These are phyloP conservation scores for Aureobasidium sp. DNA, from an alignment of 2,329 filamentous ascomycete species.

Conservation along the genomic window DNA sequence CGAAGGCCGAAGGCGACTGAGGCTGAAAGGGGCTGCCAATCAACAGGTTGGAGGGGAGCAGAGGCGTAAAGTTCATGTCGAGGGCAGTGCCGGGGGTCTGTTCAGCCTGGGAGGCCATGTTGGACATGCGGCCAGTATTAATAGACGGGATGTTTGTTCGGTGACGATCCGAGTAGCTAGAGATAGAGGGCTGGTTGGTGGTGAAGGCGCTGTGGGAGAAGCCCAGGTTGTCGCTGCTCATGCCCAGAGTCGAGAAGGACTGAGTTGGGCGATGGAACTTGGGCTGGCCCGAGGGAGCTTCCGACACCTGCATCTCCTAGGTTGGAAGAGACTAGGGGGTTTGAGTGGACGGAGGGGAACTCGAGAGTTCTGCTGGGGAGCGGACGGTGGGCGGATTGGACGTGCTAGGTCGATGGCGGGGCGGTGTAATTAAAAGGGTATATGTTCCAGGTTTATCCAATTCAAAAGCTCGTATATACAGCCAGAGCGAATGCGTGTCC, in stretches of 20 bases:
- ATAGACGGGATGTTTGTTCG: conserved; percentile 83
- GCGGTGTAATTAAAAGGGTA: conserved; percentile 13
- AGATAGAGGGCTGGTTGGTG: conserved; percentile 65
- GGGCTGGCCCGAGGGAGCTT: conserved; percentile 49
- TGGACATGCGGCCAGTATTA: conserved; percentile 64
- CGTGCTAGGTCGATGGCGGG: neutral
- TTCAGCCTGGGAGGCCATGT: conserved; percentile 63
- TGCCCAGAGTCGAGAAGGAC: conserved; percentile 73
- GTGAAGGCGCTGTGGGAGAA: conserved; percentile 91
- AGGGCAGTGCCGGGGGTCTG: conserved; percentile 80
- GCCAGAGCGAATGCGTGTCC: conserved; percentile 6
- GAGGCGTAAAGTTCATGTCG: conserved; percentile 97
- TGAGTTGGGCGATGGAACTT: conserved; percentile 46
- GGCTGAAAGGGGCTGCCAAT: conserved; percentile 96
- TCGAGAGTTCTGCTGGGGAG: neutral
- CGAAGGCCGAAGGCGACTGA: conserved; percentile 82
- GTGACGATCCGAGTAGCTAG: conserved; percentile 80
- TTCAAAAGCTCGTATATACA: conserved; percentile 8
- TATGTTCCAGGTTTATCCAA: conserved; percentile 12
- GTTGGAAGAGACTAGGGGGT: neutral
- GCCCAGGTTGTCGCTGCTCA: conserved; percentile 65
- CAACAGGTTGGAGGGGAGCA: conserved; percentile 88
- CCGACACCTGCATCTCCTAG: conserved; percentile 71
- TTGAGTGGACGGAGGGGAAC: neutral
- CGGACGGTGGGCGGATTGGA: neutral